Evolutionary conservation across 768 basidiomycete species (phyloP), one percentile per base, ranked within the genome.

Genomic region (Scleroderma bovista): DNA sequence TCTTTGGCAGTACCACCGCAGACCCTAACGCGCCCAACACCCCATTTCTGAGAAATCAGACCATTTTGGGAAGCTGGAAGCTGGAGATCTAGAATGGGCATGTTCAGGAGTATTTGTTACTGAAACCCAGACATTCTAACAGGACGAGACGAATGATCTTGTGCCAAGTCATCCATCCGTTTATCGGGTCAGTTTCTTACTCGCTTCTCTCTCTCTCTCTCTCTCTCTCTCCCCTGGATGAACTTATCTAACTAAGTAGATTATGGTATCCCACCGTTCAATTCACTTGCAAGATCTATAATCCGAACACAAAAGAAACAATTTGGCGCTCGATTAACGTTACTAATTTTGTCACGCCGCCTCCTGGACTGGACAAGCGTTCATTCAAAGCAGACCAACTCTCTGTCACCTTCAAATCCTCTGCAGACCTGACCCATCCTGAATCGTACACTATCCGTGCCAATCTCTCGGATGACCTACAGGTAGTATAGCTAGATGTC

Each of bases 191-290:
- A 64, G 89, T 75, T 41, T 50, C 26, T 32, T 20, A 37, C 42
- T 6, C 57, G 38, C 50, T 40, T 54, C 19, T 24, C 44, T 13
- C 23, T 32, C n/a, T 33, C 52, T 23, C n/a, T n/a, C n/a, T n/a
- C n/a, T n/a, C n/a, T n/a, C n/a, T n/a, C n/a, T n/a, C n/a, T n/a
- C n/a, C n/a, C 32, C 24, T 19, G 50, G 31, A 48, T 51, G 57
- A 46, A 58, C 52, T 7, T 44, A 46, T 51, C 44, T 56, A 57
- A 13, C 52, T 50, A n/a, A n/a, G n/a, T 60, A 95, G 93, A 20
- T 66, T 97, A 53, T 93, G 94, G 83, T 94, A 88, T 63, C 93
- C 96, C 3, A 90, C 86, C 26, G 84, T 95, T 59, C 95, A 99
- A 68, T 91, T 97, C 67, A 88, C 84, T 3, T 93, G 84, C 82